A percentile compares a stretch with the other conserved stretches of the same genome.
Conservation (phyloP, 148 eudicot genomes). For the Rhododendron griersonianum region DNA sequence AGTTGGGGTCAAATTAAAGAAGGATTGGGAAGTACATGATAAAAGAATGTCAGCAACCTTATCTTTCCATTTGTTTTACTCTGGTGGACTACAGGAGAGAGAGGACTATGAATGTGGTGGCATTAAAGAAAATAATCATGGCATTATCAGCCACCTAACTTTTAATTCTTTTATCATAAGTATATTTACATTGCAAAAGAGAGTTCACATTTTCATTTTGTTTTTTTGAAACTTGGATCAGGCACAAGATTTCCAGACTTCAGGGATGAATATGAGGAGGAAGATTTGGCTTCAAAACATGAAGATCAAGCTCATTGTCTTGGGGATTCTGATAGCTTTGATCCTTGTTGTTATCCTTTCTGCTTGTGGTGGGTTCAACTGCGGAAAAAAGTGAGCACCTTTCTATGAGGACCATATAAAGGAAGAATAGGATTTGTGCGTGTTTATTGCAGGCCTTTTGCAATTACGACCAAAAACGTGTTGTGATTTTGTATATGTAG, state of each 20-base stretch:
- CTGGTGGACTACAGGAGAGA: no score
- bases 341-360: conserved; percentile 31
- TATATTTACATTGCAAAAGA: neutral
- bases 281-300: conserved; percentile 30
- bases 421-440: neutral
- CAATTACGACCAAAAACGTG: neutral
- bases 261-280: conserved; percentile 19
- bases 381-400: conserved; percentile 14
- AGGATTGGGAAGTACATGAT: no score
- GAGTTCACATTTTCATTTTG: neutral
- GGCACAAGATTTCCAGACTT: conserved; percentile 29
- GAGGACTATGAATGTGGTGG: no score
- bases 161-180: neutral
- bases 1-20: no score
- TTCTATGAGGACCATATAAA: no score
- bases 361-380: conserved; percentile 24
- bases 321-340: conserved; percentile 24
- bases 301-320: conserved; percentile 28
- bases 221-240: conserved; percentile 1
- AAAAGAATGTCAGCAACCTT: no score
- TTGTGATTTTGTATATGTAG: conserved; percentile 3
- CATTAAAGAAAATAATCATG: no score
- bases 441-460: neutral
- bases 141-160: no score
- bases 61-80: no score